Evolutionary conservation across 176 grass and related monocot genomes (phyloP).

Genomic region (Carex scoparia): DNA sequence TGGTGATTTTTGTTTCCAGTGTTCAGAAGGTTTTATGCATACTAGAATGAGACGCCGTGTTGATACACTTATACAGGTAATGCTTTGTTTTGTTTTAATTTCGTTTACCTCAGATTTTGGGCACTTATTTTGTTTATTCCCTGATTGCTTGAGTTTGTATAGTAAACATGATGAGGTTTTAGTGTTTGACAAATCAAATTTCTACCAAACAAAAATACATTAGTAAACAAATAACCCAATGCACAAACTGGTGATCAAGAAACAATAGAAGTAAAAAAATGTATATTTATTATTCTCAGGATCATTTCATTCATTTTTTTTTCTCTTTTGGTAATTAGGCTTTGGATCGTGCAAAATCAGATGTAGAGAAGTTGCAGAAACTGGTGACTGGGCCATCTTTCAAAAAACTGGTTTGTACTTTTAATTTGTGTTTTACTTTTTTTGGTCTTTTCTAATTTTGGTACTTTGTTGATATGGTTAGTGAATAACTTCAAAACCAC

Average conservation of each 20-base stretch:
- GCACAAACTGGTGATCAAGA: background rate
- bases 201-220: background rate
- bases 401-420: constrained; percentile 54
- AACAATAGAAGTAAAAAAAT: background rate
- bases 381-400: constrained; percentile 55
- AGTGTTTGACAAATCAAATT: background rate
- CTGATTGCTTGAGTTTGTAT: constrained; percentile 19
- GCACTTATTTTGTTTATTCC: background rate
- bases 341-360: constrained; percentile 87
- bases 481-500: background rate
- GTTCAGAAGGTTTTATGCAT: constrained; percentile 99
- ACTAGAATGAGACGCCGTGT: constrained; percentile 98
- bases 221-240: background rate
- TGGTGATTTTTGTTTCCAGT: constrained; percentile 41
- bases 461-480: background rate
- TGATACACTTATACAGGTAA: constrained; percentile 89
- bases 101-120: background rate
- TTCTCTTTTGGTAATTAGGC: constrained; percentile 36
- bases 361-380: constrained; percentile 84
- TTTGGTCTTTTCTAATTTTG: background rate
- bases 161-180: background rate
- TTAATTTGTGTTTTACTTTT: background rate
- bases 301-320: background rate
- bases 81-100: background rate
- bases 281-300: background rate